Evolutionary conservation across 805 yeast species (phyloP), one percentile per base, ranked within the genome.

Genomic region (Candida wancherniae): DNA sequence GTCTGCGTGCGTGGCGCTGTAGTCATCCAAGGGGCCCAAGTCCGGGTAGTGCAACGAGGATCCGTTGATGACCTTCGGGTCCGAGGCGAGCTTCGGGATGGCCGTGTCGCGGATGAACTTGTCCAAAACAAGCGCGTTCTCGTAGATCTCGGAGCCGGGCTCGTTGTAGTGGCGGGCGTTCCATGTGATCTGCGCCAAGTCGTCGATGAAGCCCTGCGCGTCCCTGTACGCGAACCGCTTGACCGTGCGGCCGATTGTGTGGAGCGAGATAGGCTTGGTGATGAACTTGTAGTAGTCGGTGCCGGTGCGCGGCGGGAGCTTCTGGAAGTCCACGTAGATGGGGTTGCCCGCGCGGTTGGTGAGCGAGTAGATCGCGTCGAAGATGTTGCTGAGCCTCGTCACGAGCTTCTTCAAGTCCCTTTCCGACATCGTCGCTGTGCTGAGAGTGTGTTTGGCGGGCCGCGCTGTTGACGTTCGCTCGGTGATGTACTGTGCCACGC

Each of bases 161-260:
- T 77, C 77, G 57, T 90, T 90, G 57, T 80, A 90, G 27, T 80
- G 73, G 38, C 84, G 74, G 3, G 97, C 96, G 51, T 90, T 90
- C 87, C 94, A 85, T 1, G 85, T 73, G 31, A 90, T 82, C 55
- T 84, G 94, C 1, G 81, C 85, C 37, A 88, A 53, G 55, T 88
- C 96, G 35, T 65, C 71, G 21, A 88, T 61, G 54, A 85, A 87
- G 26, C 76, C 79, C 45, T 78, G 82, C 1, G 84, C 75, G 26
- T 65, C 65, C 4, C 61, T 53, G 59, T 87, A 88, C 37, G 58
- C 60, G 29, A 56, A 58, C 23, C 69, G 63, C 37, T 75, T 74
- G 20, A 84, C 57, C 37, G 73, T 68, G 42, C 77, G 71, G 35
- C 73, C 77, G 35, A 88, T 73, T 40, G 81, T 77, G 44, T 79